phyloP scores from a whole-genome alignment of 805 yeast species.

The Saturnispora hagleri region DNA sequence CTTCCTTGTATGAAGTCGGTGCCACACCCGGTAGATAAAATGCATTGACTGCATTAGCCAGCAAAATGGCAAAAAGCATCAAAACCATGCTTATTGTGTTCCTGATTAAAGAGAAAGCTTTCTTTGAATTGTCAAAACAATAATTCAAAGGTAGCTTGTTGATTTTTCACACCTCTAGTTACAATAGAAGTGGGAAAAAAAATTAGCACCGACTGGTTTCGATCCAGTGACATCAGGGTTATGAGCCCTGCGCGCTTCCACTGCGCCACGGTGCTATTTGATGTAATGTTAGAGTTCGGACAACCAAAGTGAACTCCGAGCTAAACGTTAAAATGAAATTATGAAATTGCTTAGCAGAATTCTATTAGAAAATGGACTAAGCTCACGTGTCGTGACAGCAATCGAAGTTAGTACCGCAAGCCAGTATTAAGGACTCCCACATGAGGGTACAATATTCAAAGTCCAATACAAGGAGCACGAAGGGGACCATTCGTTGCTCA shows the following conservation, averaged over 20 bases:
- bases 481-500: no score
- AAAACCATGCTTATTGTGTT: background rate
- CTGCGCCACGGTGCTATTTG: constrained; percentile 89
- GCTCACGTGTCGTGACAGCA: no score
- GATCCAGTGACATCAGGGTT: constrained; percentile 98
- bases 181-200: constrained; percentile 22
- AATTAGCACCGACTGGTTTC: constrained; percentile 88
- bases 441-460: no score
- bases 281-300: no score
- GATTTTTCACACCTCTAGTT: background rate
- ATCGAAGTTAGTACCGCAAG: no score
- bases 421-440: no score
- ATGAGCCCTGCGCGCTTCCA: constrained; percentile 99
- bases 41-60: constrained; percentile 10
- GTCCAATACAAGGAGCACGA: no score
- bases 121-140: background rate
- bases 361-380: no score
- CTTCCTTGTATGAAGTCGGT: constrained; percentile 75
- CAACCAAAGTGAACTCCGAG: no score
- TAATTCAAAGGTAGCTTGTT: background rate
- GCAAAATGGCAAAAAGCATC: background rate
- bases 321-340: no score
- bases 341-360: no score
- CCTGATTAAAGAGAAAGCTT: background rate
- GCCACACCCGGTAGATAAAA: constrained; percentile 96